Evolutionary conservation across 176 grass and related monocot species (phyloP).

Genomic region (Musa beccarii): DNA sequence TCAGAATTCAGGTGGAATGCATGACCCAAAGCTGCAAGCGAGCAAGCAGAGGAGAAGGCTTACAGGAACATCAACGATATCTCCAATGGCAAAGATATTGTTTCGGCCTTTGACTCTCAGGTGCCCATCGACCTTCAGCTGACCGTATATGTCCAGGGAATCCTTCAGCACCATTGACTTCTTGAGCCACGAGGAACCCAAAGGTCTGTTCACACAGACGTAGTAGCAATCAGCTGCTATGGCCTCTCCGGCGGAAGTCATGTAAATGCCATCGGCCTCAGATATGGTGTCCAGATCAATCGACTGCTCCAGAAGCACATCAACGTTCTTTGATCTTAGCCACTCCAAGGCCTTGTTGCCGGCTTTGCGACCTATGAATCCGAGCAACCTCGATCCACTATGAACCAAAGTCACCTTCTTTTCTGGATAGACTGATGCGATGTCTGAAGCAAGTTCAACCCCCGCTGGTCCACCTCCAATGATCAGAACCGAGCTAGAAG

Average conservation of each 20-base stretch:
- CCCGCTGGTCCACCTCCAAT: constrained; percentile 55
- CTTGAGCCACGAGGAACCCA: constrained; percentile 43
- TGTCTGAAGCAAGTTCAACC: constrained; percentile 62
- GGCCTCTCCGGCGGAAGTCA: constrained; percentile 50
- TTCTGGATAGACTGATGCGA: constrained; percentile 36
- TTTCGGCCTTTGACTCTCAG: constrained; percentile 26
- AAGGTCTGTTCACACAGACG: constrained; percentile 29
- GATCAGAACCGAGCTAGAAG: constrained; percentile 30
- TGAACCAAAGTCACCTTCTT: constrained; percentile 59
- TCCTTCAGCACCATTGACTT: constrained; percentile 23
- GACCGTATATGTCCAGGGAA: constrained; percentile 15
- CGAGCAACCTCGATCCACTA: constrained; percentile 37
- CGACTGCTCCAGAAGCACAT: constrained; percentile 56
- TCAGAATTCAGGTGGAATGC: no score
- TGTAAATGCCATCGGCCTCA: constrained; percentile 12
- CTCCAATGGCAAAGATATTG: constrained; percentile 65
- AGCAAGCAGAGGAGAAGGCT: not conserved
- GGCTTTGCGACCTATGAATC: constrained; percentile 30
- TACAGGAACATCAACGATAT: constrained; percentile 39
- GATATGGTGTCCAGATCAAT: constrained; percentile 20
- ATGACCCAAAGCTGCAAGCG: no score
- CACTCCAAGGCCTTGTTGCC: constrained; percentile 59
- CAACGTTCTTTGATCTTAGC: constrained; percentile 50
- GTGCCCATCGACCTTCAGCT: constrained; percentile 39
- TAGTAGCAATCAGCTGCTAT: constrained; percentile 40